A percentile compares a stretch with the other conserved stretches of the same genome.
Evolutionary conservation across 768 basidiomycete species (phyloP).

Genomic region (Hemileccinum impolitum): DNA sequence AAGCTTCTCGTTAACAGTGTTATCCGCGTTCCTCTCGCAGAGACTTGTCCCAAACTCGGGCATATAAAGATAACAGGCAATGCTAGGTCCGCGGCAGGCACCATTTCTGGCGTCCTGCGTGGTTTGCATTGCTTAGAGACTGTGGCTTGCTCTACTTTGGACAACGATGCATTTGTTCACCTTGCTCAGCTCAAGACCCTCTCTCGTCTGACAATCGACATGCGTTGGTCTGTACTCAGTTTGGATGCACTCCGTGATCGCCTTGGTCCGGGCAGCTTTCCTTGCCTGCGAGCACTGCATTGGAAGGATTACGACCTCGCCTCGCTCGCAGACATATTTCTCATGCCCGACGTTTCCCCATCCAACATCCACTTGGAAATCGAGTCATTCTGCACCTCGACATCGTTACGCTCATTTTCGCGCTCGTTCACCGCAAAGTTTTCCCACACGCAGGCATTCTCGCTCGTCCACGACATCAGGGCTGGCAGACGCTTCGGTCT

Average conservation of each 20-base stretch:
- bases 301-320: constrained; percentile 23
- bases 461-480: constrained; percentile 19
- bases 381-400: constrained; percentile 21
- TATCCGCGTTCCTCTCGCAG: constrained; percentile 12
- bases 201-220: constrained; percentile 17
- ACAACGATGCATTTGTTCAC: constrained; percentile 21
- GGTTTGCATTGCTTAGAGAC: constrained; percentile 12
- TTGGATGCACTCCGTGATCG: constrained; percentile 12
- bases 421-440: constrained; percentile 9
- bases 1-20: constrained; percentile 11
- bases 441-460: constrained; percentile 12
- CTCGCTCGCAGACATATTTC: constrained; percentile 16
- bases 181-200: constrained; percentile 21
- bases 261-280: constrained; percentile 11
- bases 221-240: constrained; percentile 22
- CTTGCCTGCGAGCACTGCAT: constrained; percentile 11
- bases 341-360: constrained; percentile 14
- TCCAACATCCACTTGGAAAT: constrained; percentile 16
- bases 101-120: constrained; percentile 15
- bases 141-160: constrained; percentile 17
- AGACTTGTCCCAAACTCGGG: constrained; percentile 14
- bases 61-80: constrained; percentile 23
- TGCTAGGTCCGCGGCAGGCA: constrained; percentile 9
- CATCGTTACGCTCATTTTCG: constrained; percentile 13
- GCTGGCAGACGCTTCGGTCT: constrained; percentile 22